Conservation (phyloP, 371 early-diverging fungal species). For the Rhizopus microsporus region DNA sequence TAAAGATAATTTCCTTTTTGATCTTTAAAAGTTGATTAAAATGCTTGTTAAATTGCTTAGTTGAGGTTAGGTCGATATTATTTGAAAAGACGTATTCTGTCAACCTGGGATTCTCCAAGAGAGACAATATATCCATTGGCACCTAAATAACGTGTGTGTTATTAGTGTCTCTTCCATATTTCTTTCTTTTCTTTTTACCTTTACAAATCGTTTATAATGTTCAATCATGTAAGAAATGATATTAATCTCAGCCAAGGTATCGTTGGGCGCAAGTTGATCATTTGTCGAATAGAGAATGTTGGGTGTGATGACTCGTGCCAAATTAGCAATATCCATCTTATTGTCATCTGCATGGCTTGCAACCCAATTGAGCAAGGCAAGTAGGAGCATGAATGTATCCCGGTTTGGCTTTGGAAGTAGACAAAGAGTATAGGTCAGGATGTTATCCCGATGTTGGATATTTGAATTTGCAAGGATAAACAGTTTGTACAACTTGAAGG, state of each 20-base stretch:
- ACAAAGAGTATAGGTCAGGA: constrained; percentile 75
- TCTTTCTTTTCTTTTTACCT: constrained; percentile 32
- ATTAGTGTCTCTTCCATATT: not conserved
- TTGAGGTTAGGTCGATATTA: constrained; percentile 24
- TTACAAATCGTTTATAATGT: constrained; percentile 70
- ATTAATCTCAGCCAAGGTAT: constrained; percentile 57
- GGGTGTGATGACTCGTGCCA: constrained; percentile 91
- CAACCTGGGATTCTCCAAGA: constrained; percentile 29
- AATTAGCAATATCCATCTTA: constrained; percentile 87
- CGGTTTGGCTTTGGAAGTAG: constrained; percentile 89
- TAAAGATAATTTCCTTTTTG: constrained; percentile 13
- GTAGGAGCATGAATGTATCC: constrained; percentile 81
- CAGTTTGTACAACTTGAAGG: constrained; percentile 79
- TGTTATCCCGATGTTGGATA: constrained; percentile 18
- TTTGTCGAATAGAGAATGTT: constrained; percentile 76
- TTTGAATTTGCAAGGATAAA: constrained; percentile 60
- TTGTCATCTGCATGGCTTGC: constrained; percentile 70
- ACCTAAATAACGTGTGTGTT: constrained; percentile 13
- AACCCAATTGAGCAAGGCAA: constrained; percentile 82
- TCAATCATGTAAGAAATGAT: constrained; percentile 72
- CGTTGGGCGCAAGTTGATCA: constrained; percentile 56
- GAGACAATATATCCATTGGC: constrained; percentile 18
- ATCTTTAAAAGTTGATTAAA: constrained; percentile 23
- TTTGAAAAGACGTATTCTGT: constrained; percentile 16
- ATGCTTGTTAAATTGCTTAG: constrained; percentile 25